These are phyloP conservation scores for Juncus inflexus DNA, from an alignment of 176 grass and related monocot species.

Conservation along the genomic window DNA sequence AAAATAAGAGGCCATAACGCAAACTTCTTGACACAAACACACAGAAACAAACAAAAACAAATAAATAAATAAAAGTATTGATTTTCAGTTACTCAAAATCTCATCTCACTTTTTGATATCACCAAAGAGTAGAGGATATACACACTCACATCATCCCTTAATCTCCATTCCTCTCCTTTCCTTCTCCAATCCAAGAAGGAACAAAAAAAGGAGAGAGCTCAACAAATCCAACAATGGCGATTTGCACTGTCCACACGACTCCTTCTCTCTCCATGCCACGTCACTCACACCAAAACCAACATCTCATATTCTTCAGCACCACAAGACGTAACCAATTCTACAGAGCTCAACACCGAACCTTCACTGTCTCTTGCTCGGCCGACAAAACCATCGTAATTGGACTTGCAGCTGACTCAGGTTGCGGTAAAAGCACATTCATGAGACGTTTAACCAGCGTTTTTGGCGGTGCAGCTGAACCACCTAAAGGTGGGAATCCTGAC, in stretches of 20 bases:
- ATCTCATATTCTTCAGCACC: conserved; percentile 43
- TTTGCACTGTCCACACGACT: conserved; percentile 55
- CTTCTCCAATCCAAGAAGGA: conserved; percentile 40
- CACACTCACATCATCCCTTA: conserved; percentile 30
- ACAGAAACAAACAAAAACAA: conserved; percentile 26
- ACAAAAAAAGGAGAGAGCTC: conserved; percentile 33
- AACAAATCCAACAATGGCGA: conserved; percentile 57
- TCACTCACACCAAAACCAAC: conserved; percentile 44
- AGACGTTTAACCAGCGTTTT: conserved; percentile 89
- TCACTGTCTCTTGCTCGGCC: conserved; percentile 55
- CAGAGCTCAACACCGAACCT: conserved; percentile 37
- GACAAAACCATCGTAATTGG: conserved; percentile 83
- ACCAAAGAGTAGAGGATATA: conserved; percentile 41
- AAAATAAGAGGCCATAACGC: conserved; percentile 14
- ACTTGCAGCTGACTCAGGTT: conserved; percentile 81
- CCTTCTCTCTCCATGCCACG: conserved; percentile 45
- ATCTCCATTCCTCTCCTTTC: conserved; percentile 37
- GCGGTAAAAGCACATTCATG: conserved; percentile 95
- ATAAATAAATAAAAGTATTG: conserved; percentile 21
- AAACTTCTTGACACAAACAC: conserved; percentile 2
- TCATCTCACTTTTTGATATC: conserved; percentile 40
- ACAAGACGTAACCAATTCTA: conserved; percentile 41
- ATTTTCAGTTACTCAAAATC: conserved; percentile 43
- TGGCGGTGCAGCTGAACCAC: conserved; percentile 71
- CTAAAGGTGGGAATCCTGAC: conserved; percentile 74